Evolutionary conservation across 768 basidiomycete genomes (phyloP), one percentile per base, ranked within the genome.

Genomic region (Infundibulicybe gibba): DNA sequence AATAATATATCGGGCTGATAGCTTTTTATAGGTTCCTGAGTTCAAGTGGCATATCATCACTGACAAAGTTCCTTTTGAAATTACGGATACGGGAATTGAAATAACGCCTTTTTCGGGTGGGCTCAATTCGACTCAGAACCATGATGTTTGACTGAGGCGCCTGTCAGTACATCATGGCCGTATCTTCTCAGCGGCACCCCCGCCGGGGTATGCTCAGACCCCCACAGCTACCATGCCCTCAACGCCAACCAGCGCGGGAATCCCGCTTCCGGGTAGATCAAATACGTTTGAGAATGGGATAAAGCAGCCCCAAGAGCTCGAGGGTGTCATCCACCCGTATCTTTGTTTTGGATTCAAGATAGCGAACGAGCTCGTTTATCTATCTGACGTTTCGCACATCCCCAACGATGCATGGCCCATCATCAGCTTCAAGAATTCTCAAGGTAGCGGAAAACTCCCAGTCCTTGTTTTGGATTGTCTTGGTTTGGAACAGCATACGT

Each of bases 31-130:
- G 83, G 83, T 94, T 11, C 91, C 91, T 5, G 81, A 87, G 50
- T 85, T 94, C 59, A 74, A 76, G 56, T 94, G 87, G 85, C 85
- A 89, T 54, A 79, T 94, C 43, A 82, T 94, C 53, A 76, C 82
- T 37, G 81, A 90, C 51, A 74, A 74, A 14, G 70, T 75, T 19
- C 74, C 81, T 2, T 88, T 93, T 52, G 79, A 84, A 45, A 79
- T 93, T 19, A 73, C 69, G 43, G 74, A 78, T 45, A 86, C 81
- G 3, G 82, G 80, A 3, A 74, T 90, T 49, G 54, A 64, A 42
- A 63, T 90, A 9, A 81, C 77, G 9, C 87, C 89, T 6, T 81
- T 90, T 57, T 66, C 68, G 58, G 86, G 86, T 84, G 53, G 52
- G 78, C 52, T 2, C 17, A 15, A 35, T 41, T 11, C 13, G 11